Conservation (phyloP, 2,329 filamentous ascomycete genomes). For the Fusarium begoniae region DNA sequence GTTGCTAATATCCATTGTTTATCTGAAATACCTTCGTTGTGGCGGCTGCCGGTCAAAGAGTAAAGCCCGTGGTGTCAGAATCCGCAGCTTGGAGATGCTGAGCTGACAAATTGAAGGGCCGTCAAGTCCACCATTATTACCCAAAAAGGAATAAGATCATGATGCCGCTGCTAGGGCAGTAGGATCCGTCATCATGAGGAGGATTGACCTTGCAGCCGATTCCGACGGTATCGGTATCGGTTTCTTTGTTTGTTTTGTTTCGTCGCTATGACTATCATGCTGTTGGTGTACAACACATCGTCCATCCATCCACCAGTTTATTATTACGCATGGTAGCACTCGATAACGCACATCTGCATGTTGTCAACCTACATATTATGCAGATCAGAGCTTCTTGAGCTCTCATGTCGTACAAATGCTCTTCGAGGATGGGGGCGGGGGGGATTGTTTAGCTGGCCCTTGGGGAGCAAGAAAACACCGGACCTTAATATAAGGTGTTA, state of each 20-base stretch:
- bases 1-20: not conserved
- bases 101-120: constrained; percentile 32
- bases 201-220: not conserved
- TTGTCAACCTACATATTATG: constrained; percentile 1
- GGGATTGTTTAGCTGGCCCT: not conserved
- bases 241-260: not conserved
- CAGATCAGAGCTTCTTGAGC: constrained; percentile 11
- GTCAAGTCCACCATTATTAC: constrained; percentile 16
- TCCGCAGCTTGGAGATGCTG: not conserved
- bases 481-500: too few relatives aligned
- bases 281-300: not conserved
- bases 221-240: not conserved
- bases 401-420: not conserved
- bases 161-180: constrained; percentile 18
- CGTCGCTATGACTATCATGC: not conserved
- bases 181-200: constrained; percentile 20
- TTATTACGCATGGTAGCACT: not conserved
- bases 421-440: not conserved
- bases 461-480: too few relatives aligned
- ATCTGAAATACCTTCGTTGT: not conserved
- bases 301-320: not conserved
- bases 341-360: not conserved
- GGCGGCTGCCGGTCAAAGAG: not conserved
- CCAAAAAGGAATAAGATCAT: constrained; percentile 14
- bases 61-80: not conserved